A percentile compares a stretch with the other conserved stretches of the same genome.
phyloP scores from a whole-genome alignment of 2,329 filamentous ascomycete genomes.

The Alternaria alternata region DNA sequence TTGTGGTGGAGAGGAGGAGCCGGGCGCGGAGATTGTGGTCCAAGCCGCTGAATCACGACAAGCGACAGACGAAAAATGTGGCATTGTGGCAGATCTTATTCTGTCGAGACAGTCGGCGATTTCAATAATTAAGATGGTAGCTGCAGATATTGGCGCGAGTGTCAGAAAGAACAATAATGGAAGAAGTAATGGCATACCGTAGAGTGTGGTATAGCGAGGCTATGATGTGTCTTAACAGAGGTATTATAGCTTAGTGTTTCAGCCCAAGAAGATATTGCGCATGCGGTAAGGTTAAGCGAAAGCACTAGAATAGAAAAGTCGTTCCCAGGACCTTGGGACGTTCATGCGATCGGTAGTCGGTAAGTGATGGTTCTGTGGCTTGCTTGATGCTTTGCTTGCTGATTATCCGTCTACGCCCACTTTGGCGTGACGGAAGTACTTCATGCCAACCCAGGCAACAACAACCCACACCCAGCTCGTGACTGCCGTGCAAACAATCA shows the following conservation, averaged over 20 bases:
- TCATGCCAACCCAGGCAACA: constrained; percentile 98
- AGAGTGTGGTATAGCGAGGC: constrained; percentile 13
- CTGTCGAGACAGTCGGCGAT: constrained; percentile 9
- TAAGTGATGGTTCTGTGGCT: constrained; percentile 16
- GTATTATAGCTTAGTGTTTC: constrained; percentile 45
- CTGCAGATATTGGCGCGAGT: constrained; percentile 10
- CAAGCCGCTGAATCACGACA: constrained; percentile 9
- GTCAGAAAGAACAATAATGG: constrained; percentile 8
- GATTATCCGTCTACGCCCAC: constrained; percentile 67
- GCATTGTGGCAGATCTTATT: constrained; percentile 15
- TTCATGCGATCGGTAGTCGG: constrained; percentile 22
- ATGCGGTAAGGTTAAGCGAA: constrained; percentile 37
- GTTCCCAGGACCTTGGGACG: constrained; percentile 11
- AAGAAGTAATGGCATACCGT: constrained; percentile 11
- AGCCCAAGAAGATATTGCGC: constrained; percentile 40
- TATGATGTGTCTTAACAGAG: constrained; percentile 24
- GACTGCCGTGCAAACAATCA: constrained; percentile 91
- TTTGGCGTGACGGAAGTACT: constrained; percentile 97
- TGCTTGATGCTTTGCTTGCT: neutral
- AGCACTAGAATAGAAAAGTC: constrained; percentile 32
- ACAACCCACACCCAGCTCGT: constrained; percentile 99
- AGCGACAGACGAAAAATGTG: constrained; percentile 11
- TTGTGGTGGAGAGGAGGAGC: constrained; percentile 15
- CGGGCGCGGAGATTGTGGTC: constrained; percentile 20
- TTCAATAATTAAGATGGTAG: constrained; percentile 23